A percentile compares a stretch with the other conserved stretches of the same genome.
phyloP scores from a whole-genome alignment of 2,329 filamentous ascomycete species.

The Colletotrichum eleusines region DNA sequence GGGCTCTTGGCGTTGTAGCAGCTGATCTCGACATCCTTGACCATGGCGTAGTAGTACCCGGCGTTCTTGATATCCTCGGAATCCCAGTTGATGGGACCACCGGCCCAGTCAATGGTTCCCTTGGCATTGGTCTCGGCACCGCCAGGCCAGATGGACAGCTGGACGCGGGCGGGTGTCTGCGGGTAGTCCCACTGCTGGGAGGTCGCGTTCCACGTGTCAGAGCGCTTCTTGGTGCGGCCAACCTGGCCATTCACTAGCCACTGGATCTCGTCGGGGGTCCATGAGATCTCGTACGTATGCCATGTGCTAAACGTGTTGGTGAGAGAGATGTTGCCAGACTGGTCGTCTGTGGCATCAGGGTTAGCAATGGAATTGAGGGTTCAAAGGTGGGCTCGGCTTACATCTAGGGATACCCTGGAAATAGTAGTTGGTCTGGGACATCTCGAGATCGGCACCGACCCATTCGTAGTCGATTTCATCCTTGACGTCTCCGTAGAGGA shows the following conservation, averaged over 20 bases:
- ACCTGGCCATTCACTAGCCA: conserved; percentile 89
- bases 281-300: conserved; percentile 94
- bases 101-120: conserved; percentile 92
- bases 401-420: conserved; percentile 94
- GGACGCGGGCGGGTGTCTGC: conserved; percentile 90
- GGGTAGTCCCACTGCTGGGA: conserved; percentile 87
- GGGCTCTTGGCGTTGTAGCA: conserved; percentile 78
- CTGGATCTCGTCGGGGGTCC: conserved; percentile 86
- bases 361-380: conserved; percentile 25
- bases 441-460: conserved; percentile 81
- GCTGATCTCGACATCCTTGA: conserved; percentile 82
- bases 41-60: conserved; percentile 89
- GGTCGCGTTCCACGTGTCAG: conserved; percentile 88
- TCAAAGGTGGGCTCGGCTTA: conserved; percentile 60
- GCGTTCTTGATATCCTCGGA: conserved; percentile 81
- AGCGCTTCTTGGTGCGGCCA: conserved; percentile 79
- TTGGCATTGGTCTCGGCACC: conserved; percentile 81
- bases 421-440: conserved; percentile 95
- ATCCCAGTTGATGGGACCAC: conserved; percentile 90
- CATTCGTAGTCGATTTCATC: conserved; percentile 99
- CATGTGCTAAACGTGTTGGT: conserved; percentile 80
- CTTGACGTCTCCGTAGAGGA: conserved; percentile 93
- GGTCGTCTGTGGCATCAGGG: conserved; percentile 72
- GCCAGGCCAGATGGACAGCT: conserved; percentile 96
- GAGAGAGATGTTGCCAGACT: conserved; percentile 77